A percentile compares a stretch with the other conserved stretches of the same genome.
Evolutionary conservation across 2,329 filamentous ascomycete species (phyloP).

Genomic region (Scolecobasidium constrictum): DNA sequence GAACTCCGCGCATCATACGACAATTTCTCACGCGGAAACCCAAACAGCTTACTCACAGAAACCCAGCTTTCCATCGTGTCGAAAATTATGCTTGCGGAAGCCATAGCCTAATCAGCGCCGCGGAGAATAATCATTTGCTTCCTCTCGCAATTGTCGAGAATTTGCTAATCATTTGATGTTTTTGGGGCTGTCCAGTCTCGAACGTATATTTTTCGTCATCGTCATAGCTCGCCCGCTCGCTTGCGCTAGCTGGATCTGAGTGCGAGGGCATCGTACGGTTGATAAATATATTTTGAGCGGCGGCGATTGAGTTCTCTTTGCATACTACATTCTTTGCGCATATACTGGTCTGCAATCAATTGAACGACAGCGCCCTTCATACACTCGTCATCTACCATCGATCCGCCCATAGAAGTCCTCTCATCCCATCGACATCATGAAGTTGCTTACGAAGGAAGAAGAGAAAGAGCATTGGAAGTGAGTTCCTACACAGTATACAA

Average conservation of each 20-base stretch:
- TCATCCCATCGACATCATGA: constrained; percentile 72
- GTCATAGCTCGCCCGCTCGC: too few relatives aligned
- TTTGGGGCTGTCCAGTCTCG: too few relatives aligned
- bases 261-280: neutral
- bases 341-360: neutral
- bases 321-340: neutral
- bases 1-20: neutral
- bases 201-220: too few relatives aligned
- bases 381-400: neutral
- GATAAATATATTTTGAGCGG: neutral
- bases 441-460: constrained; percentile 90
- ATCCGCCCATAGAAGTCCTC: too few relatives aligned
- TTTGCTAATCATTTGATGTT: too few relatives aligned
- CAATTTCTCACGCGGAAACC: too few relatives aligned
- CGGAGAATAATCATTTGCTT: neutral
- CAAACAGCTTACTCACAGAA: too few relatives aligned
- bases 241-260: too few relatives aligned
- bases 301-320: neutral
- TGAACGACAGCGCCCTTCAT: neutral
- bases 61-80: neutral
- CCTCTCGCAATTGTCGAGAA: too few relatives aligned
- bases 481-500: too few relatives aligned
- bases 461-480: constrained; percentile 75
- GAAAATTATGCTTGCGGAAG: constrained; percentile 11
- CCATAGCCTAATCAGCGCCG: neutral